Evolutionary conservation across 495 filamentous ascomycete species (phyloP), one percentile per base, ranked within the genome.

Genomic region (Hamigera avellanea): DNA sequence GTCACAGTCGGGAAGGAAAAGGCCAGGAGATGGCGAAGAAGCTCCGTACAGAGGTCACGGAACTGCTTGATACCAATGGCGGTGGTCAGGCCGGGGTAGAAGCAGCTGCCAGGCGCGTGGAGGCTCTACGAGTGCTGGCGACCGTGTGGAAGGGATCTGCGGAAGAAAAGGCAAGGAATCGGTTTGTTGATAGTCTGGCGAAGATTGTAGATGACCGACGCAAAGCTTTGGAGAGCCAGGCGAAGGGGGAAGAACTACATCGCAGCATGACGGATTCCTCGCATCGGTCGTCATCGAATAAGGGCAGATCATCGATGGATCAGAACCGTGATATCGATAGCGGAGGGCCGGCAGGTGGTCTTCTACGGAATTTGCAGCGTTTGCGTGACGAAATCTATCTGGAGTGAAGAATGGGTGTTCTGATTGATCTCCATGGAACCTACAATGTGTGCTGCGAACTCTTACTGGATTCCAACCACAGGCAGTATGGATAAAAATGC

Each of bases 101-200:
- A 36, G 75, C 76, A 16, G 91, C 89, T 1, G 70, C 70, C 13
- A 64, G 63, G 13, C 69, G 84, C 9, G 75, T 96, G 13, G 75
- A 80, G 45, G 72, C 79, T 48, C 59, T 98, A 17, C 76, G 82
- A 41, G 68, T 73, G 31, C 62, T 94, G 44, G 71, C 73, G 10
- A 56, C 57, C 9, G 77, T 96, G n/a, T 96, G 93, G 84, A 87
- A 83, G 49, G 86, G 86, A 1, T 94, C 93, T 13, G 81, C 83
- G 0, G 91, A 96, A 67, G 91, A 94, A 45, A 88, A 81, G 52
- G 86, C 86, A 18, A 67, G 93, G 42, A 59, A 62, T 8, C 80
- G 74, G 37, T 85, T 95, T 51, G 78, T 98, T 33, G 87, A 95
- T 40, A 68, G 73, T 34, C 50, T 98, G 39, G 76, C 75, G 26